Percentiles rank a stretch among this genome's conserved stretches.
These are phyloP conservation scores for Xylaria bambusicola DNA, from an alignment of 495 filamentous ascomycete species.

Conservation along the genomic window DNA sequence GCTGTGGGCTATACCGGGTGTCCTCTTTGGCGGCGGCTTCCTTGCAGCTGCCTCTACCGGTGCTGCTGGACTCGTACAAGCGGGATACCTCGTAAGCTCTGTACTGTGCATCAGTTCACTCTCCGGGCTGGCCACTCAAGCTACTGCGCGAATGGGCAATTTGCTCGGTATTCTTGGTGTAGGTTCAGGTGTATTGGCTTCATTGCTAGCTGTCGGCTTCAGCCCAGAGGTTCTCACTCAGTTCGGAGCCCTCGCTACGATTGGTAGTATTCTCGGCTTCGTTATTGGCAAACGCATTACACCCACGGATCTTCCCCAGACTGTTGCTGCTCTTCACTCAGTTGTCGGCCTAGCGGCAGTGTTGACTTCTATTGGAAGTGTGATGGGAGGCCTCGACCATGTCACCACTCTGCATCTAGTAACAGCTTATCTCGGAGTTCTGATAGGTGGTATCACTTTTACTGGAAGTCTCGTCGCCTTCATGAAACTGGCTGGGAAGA, in stretches of 20 bases:
- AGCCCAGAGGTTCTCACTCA: slow-evolving; percentile 70
- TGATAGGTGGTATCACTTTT: slow-evolving; percentile 82
- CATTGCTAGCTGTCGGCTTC: slow-evolving; percentile 75
- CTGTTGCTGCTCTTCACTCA: slow-evolving; percentile 77
- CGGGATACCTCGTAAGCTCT: slow-evolving; percentile 77
- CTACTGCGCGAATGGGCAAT: slow-evolving; percentile 77
- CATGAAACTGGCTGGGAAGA: slow-evolving; percentile 73
- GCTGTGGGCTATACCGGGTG: slow-evolving; percentile 74
- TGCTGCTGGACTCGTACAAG: slow-evolving; percentile 77
- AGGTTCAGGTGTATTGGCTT: slow-evolving; percentile 73
- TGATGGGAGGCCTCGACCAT: slow-evolving; percentile 66
- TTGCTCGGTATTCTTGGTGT: slow-evolving; percentile 80
- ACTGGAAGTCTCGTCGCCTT: slow-evolving; percentile 82
- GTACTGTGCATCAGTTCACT: slow-evolving; percentile 75
- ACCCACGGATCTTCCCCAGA: slow-evolving; percentile 78
- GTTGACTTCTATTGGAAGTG: slow-evolving; percentile 77
- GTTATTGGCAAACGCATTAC: slow-evolving; percentile 81
- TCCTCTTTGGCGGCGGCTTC: slow-evolving; percentile 75
- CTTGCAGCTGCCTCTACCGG: slow-evolving; percentile 73
- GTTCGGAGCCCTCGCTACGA: slow-evolving; percentile 67
- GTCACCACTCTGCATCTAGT: slow-evolving; percentile 74
- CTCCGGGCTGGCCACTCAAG: slow-evolving; percentile 71
- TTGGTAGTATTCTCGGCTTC: slow-evolving; percentile 62
- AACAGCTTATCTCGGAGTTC: slow-evolving; percentile 74
- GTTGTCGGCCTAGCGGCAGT: slow-evolving; percentile 82